Evolutionary conservation across 2,329 filamentous ascomycete genomes (phyloP).

Genomic region (Byssochlamys sp.): DNA sequence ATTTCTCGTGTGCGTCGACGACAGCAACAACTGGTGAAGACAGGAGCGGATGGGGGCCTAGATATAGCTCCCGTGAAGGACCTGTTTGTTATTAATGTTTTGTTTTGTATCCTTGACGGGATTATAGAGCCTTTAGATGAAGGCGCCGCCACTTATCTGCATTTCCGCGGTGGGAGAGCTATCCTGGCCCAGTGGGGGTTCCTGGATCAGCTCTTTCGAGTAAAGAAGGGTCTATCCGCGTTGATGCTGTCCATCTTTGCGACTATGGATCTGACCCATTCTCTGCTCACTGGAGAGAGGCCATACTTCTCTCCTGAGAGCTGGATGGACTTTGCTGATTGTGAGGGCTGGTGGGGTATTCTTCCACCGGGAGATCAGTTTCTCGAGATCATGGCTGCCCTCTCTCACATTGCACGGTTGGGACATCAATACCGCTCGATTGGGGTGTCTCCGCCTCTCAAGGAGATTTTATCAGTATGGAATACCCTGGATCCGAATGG

Average conservation of each 20-base stretch:
- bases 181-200: slow-evolving; percentile 21
- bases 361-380: slow-evolving; percentile 6
- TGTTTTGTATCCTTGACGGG: slow-evolving; percentile 36
- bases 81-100: slow-evolving; percentile 34
- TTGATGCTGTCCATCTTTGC: slow-evolving; percentile 37
- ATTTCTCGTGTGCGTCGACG: slow-evolving; percentile 22
- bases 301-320: slow-evolving; percentile 30
- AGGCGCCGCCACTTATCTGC: slow-evolving; percentile 25
- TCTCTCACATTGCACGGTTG: slow-evolving; percentile 7
- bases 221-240: slow-evolving; percentile 9
- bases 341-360: slow-evolving; percentile 36
- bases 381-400: slow-evolving; percentile 8
- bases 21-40: background rate
- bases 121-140: slow-evolving; percentile 27
- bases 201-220: slow-evolving; percentile 4
- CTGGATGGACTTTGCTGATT: slow-evolving; percentile 33
- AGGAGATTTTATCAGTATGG: background rate
- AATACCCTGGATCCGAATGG: slow-evolving; percentile 1
- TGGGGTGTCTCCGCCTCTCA: background rate
- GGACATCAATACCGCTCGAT: slow-evolving; percentile 1
- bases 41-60: background rate
- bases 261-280: slow-evolving; percentile 36
- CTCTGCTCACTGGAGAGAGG: slow-evolving; percentile 29
- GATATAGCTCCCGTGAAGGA: slow-evolving; percentile 17
- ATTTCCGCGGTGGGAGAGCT: slow-evolving; percentile 28